Percentiles rank a stretch among this genome's conserved stretches.
phyloP scores from a whole-genome alignment of 2,329 filamentous ascomycete species.

The Trichoderma afroharzianum region DNA sequence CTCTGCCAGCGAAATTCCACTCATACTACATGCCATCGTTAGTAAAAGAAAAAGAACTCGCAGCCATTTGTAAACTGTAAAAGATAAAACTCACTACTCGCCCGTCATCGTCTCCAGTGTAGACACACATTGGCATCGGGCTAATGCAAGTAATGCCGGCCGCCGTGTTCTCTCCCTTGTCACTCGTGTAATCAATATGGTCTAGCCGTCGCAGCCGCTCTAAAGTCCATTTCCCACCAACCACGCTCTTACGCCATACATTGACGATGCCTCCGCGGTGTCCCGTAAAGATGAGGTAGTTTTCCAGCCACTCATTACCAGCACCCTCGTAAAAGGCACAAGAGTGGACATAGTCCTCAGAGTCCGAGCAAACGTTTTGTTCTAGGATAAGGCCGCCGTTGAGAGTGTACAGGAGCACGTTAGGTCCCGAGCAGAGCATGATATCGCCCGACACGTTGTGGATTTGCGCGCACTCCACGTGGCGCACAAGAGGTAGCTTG shows the following conservation, averaged over 20 bases:
- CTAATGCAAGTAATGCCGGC: constrained; percentile 82
- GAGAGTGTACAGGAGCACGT: constrained; percentile 76
- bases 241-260: constrained; percentile 59
- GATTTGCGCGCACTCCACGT: constrained; percentile 72
- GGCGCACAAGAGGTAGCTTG: constrained; percentile 58
- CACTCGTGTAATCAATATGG: constrained; percentile 66
- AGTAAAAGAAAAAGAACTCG: not conserved
- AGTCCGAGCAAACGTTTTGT: constrained; percentile 68
- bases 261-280: constrained; percentile 82
- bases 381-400: constrained; percentile 82
- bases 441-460: constrained; percentile 92
- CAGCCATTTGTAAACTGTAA: not conserved
- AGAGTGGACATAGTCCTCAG: constrained; percentile 73
- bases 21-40: constrained; percentile 48
- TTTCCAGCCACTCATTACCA: constrained; percentile 87
- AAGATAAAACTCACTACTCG: constrained; percentile 61
- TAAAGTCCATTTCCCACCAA: constrained; percentile 65
- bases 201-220: constrained; percentile 78
- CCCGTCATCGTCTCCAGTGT: constrained; percentile 92
- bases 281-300: constrained; percentile 82
- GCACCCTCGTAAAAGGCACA: constrained; percentile 92
- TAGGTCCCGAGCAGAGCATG: constrained; percentile 72
- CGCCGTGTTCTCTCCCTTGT: constrained; percentile 53
- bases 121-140: constrained; percentile 77
- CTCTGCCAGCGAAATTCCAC: constrained; percentile 58